Conservation (phyloP, 2,329 filamentous ascomycete genomes). For the Arthrobotrys sinensis region DNA sequence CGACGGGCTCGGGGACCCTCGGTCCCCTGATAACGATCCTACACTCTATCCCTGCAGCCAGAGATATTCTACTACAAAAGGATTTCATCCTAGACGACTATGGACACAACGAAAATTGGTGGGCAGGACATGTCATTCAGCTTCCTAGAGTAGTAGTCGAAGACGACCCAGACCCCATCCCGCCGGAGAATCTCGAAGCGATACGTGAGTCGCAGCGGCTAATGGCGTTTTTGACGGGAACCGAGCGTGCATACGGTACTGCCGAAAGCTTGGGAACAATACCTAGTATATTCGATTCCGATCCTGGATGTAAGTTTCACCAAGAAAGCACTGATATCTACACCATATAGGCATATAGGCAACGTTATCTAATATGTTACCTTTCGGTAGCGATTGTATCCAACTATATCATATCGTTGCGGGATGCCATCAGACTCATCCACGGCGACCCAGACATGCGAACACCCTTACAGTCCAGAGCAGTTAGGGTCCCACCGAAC, state of each 20-base stretch:
- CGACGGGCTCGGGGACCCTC: slow-evolving; percentile 60
- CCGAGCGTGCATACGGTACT: slow-evolving; percentile 64
- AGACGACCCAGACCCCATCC: slow-evolving; percentile 54
- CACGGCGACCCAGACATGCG: slow-evolving; percentile 39
- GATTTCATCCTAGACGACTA: slow-evolving; percentile 61
- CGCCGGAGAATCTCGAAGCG: slow-evolving; percentile 59
- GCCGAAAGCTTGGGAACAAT: slow-evolving; percentile 62
- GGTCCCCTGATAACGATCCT: slow-evolving; percentile 63
- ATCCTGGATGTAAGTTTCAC: slow-evolving; percentile 45
- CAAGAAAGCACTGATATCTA: not conserved
- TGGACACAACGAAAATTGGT: slow-evolving; percentile 64
- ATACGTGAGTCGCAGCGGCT: slow-evolving; percentile 63
- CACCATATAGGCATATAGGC: not conserved
- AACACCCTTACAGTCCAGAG: slow-evolving; percentile 55
- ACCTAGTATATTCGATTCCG: slow-evolving; percentile 51
- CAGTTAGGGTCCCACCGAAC: slow-evolving; percentile 48
- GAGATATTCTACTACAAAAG: slow-evolving; percentile 62
- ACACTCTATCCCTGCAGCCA: slow-evolving; percentile 63
- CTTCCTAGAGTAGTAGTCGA: slow-evolving; percentile 62
- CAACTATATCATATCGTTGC: slow-evolving; percentile 60
- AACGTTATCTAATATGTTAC: not conserved
- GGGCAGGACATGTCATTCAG: slow-evolving; percentile 63
- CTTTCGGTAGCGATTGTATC: slow-evolving; percentile 50
- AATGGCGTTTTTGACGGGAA: slow-evolving; percentile 64
- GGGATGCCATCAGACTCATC: slow-evolving; percentile 41